Evolutionary conservation across 2,329 filamentous ascomycete genomes (phyloP).

Genomic region (Talaromyces sp.): DNA sequence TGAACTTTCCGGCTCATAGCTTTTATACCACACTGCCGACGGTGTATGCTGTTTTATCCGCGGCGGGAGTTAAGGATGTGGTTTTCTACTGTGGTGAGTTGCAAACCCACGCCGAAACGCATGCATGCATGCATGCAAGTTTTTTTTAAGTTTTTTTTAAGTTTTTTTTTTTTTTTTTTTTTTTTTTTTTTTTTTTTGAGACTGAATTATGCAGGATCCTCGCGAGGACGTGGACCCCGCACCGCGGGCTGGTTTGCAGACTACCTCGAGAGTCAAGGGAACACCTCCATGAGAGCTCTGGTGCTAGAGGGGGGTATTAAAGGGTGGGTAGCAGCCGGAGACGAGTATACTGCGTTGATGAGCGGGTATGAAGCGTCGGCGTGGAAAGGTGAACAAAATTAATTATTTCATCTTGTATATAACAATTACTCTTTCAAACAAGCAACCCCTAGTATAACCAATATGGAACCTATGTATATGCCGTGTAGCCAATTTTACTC

Average conservation of each 20-base stretch:
- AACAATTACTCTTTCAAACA: neutral
- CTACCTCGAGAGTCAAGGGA: slow-evolving; percentile 39
- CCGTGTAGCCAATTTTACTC: too few relatives aligned
- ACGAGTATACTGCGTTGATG: slow-evolving; percentile 45
- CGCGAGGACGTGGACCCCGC: slow-evolving; percentile 49
- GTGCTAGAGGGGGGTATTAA: slow-evolving; percentile 50
- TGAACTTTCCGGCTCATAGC: slow-evolving; percentile 42
- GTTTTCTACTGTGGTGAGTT: slow-evolving; percentile 40
- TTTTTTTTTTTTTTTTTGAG: too few relatives aligned
- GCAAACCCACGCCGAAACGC: too few relatives aligned
- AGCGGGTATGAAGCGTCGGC: slow-evolving; percentile 35
- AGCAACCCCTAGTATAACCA: too few relatives aligned
- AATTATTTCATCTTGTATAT: neutral
- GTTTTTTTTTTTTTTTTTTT: too few relatives aligned
- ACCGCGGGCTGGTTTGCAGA: slow-evolving; percentile 54
- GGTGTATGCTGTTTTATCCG: slow-evolving; percentile 26
- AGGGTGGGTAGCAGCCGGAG: slow-evolving; percentile 48
- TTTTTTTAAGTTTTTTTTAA: too few relatives aligned
- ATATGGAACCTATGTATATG: too few relatives aligned
- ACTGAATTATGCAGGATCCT: slow-evolving; percentile 42
- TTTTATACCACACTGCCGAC: slow-evolving; percentile 32
- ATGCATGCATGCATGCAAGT: too few relatives aligned
- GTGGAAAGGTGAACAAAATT: neutral
- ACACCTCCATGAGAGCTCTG: slow-evolving; percentile 43
- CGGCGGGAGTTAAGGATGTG: slow-evolving; percentile 26